A percentile compares a stretch with the other conserved stretches of the same genome.
These are phyloP conservation scores for Malania oleifera DNA, from an alignment of 164 flowering plant species.

Conservation along the genomic window DNA sequence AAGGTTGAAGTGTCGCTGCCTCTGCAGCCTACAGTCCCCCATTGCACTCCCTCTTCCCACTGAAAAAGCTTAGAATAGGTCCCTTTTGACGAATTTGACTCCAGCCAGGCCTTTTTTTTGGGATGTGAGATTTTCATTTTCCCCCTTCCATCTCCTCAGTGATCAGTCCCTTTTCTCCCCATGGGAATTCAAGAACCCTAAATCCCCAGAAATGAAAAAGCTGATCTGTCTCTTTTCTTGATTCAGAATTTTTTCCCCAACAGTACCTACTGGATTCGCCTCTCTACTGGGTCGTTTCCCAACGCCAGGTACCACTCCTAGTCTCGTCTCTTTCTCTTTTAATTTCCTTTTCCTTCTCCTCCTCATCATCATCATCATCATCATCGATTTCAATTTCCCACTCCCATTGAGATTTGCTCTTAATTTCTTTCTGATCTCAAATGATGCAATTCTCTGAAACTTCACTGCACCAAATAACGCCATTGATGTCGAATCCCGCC, in stretches of 20 bases:
- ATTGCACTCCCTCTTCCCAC: slow-evolving; percentile 12
- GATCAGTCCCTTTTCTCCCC: slow-evolving; percentile 36
- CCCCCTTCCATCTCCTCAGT: too few species aligned
- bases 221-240: slow-evolving; percentile 47
- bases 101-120: slow-evolving; percentile 19
- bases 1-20: slow-evolving; percentile 14
- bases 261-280: slow-evolving; percentile 9
- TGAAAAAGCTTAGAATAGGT: slow-evolving; percentile 28
- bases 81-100: slow-evolving; percentile 30
- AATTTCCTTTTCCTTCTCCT: slow-evolving; percentile 3
- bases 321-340: slow-evolving; percentile 56
- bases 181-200: slow-evolving; percentile 14
- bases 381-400: slow-evolving; percentile 4
- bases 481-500: slow-evolving; percentile 21
- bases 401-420: too few species aligned
- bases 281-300: slow-evolving; percentile 41
- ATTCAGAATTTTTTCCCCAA: slow-evolving; percentile 33
- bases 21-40: slow-evolving; percentile 9
- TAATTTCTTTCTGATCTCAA: slow-evolving; percentile 6
- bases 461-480: slow-evolving; percentile 34
- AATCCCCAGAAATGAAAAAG: slow-evolving; percentile 27
- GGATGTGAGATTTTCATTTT: slow-evolving; percentile 22
- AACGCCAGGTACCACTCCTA: slow-evolving; percentile 34
- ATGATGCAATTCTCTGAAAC: slow-evolving; percentile 80
- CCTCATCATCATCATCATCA: background rate